Evolutionary conservation across 1,139 yeast species (phyloP).

Genomic region (Scheffersomyces cryptocercus): DNA sequence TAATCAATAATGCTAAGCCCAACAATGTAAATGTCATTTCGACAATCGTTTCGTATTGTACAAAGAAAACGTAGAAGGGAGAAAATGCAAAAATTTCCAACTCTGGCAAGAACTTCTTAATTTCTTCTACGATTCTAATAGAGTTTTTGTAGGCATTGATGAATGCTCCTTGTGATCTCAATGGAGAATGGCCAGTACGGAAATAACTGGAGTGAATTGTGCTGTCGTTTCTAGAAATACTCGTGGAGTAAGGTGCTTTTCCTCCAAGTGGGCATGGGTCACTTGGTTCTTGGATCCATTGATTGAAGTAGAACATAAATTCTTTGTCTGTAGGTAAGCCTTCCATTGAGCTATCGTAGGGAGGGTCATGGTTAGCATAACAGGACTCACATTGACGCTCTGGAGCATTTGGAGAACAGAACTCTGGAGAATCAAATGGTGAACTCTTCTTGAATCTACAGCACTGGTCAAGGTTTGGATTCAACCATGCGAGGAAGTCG

Average conservation of each 20-base stretch:
- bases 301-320: slow-evolving; percentile 69
- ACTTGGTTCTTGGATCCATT: slow-evolving; percentile 85
- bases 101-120: slow-evolving; percentile 41
- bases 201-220: slow-evolving; percentile 62
- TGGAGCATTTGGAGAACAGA: slow-evolving; percentile 71
- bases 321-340: slow-evolving; percentile 81
- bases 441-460: slow-evolving; percentile 61
- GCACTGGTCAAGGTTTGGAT: slow-evolving; percentile 84
- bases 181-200: slow-evolving; percentile 78
- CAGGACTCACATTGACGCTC: slow-evolving; percentile 75
- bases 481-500: slow-evolving; percentile 83
- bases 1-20: slow-evolving; percentile 53
- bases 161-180: slow-evolving; percentile 81
- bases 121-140: slow-evolving; percentile 62
- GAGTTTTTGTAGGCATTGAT: slow-evolving; percentile 79
- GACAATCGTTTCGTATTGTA: slow-evolving; percentile 74
- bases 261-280: slow-evolving; percentile 97
- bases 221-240: slow-evolving; percentile 48
- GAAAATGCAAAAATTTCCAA: slow-evolving; percentile 83
- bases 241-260: slow-evolving; percentile 79
- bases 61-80: slow-evolving; percentile 89
- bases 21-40: slow-evolving; percentile 57
- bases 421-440: slow-evolving; percentile 27
- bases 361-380: slow-evolving; percentile 53
- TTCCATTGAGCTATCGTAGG: slow-evolving; percentile 73